These are phyloP conservation scores for Peronospora farinosa DNA, from an alignment of 352 stramenopile species.

Conservation along the genomic window DNA sequence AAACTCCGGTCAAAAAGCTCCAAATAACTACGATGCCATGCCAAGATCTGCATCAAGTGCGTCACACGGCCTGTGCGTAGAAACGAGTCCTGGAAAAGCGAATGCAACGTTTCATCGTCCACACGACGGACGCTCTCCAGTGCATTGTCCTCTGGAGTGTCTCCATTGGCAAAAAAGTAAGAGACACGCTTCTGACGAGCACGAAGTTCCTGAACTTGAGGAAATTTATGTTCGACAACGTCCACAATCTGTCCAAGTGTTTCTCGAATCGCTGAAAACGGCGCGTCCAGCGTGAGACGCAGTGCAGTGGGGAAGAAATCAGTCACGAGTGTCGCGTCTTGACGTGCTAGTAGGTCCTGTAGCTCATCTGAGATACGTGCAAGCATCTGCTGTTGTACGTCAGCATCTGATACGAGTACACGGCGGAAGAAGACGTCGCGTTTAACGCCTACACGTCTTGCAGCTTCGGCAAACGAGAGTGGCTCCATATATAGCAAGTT, in stretches of 20 bases:
- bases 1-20: slow-evolving; percentile 59
- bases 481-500: slow-evolving; percentile 11
- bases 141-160: slow-evolving; percentile 26
- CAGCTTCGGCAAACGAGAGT: slow-evolving; percentile 38
- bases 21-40: slow-evolving; percentile 77
- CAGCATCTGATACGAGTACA: slow-evolving; percentile 54
- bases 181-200: slow-evolving; percentile 37
- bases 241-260: slow-evolving; percentile 41
- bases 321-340: slow-evolving; percentile 38
- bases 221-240: slow-evolving; percentile 38
- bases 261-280: slow-evolving; percentile 60
- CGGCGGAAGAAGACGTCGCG: slow-evolving; percentile 79
- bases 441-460: slow-evolving; percentile 54
- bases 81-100: slow-evolving; percentile 54
- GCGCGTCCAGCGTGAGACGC: slow-evolving; percentile 57
- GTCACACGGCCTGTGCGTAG: slow-evolving; percentile 64
- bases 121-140: slow-evolving; percentile 16
- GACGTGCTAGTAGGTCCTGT: slow-evolving; percentile 41
- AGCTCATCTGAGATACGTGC: slow-evolving; percentile 47
- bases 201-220: slow-evolving; percentile 30
- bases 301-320: slow-evolving; percentile 68
- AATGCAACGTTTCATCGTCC: slow-evolving; percentile 45
- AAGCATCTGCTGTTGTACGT: slow-evolving; percentile 59
- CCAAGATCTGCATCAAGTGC: slow-evolving; percentile 69
- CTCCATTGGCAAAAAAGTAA: slow-evolving; percentile 56